A percentile compares a stretch with the other conserved stretches of the same genome.
Evolutionary conservation across 1,139 yeast species (phyloP).

Genomic region (Kluyveromyces marxianus): DNA sequence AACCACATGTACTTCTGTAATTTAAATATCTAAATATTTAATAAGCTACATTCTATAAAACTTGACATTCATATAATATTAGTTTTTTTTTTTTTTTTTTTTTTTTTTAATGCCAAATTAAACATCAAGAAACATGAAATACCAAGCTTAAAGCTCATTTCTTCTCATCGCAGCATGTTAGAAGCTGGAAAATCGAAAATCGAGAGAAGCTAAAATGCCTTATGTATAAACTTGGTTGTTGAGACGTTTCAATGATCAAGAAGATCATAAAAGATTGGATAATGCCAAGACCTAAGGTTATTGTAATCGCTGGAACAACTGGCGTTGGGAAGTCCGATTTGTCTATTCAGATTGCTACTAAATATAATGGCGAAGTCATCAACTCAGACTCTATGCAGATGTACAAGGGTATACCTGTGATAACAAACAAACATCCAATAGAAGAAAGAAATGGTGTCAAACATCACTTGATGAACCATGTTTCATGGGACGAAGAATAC

Average conservation of each 20-base stretch:
- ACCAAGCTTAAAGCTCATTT: neutral
- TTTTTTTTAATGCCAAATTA: neutral
- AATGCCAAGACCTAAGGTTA: conserved; percentile 31
- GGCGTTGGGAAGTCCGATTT: conserved; percentile 96
- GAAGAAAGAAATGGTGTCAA: conserved; percentile 63
- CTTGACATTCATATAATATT: too few species aligned
- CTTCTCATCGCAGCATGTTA: neutral
- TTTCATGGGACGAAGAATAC: conserved; percentile 74
- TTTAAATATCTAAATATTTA: too few species aligned
- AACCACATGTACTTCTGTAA: neutral
- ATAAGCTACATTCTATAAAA: too few species aligned
- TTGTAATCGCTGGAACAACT: conserved; percentile 87
- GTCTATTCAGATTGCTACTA: conserved; percentile 67
- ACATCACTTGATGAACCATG: conserved; percentile 85
- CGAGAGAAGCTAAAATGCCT: too few species aligned
- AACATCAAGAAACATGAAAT: neutral
- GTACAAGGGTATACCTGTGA: conserved; percentile 61
- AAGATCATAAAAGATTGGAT: neutral
- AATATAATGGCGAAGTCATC: conserved; percentile 78
- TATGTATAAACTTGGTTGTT: neutral
- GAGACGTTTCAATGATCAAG: neutral
- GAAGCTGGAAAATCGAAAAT: too few species aligned
- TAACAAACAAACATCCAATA: conserved; percentile 88
- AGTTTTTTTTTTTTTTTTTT: neutral
- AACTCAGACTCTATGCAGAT: conserved; percentile 98